Evolutionary conservation across 202 grass and related monocot species (phyloP).

Genomic region (Carex arenaria): DNA sequence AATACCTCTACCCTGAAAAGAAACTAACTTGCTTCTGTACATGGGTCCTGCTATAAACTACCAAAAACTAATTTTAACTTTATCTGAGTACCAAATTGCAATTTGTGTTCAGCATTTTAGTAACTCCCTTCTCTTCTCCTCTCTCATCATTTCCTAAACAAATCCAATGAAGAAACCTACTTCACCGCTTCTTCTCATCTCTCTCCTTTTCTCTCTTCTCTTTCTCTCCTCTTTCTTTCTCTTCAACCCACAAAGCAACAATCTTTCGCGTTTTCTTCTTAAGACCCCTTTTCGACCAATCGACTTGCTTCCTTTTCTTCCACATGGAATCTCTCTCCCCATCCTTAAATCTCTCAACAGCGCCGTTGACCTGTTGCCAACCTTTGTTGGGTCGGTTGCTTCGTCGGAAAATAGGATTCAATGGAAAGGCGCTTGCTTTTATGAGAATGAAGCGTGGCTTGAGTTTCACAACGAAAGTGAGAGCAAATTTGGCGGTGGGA

Average conservation of each 20-base stretch:
- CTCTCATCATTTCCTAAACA: not conserved
- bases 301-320: slow-evolving; percentile 73
- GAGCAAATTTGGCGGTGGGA: slow-evolving; percentile 60
- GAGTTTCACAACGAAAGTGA: slow-evolving; percentile 64
- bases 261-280: slow-evolving; percentile 7
- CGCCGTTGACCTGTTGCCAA: slow-evolving; percentile 51
- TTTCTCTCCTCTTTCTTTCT: not conserved
- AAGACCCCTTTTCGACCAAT: slow-evolving; percentile 44
- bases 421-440: slow-evolving; percentile 91
- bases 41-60: not conserved
- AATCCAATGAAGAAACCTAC: slow-evolving; percentile 17
- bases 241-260: not conserved
- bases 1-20: not conserved
- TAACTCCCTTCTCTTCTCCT: not conserved
- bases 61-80: not conserved
- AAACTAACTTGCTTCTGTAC: not conserved
- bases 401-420: not conserved
- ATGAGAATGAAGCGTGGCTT: slow-evolving; percentile 74
- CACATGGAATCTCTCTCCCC: slow-evolving; percentile 44
- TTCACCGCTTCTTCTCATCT: not conserved
- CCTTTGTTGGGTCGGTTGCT: slow-evolving; percentile 54
- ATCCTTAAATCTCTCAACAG: slow-evolving; percentile 46
- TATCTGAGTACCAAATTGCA: not conserved
- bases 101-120: not conserved
- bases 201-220: not conserved